phyloP scores from a whole-genome alignment of 805 yeast genomes.

The Saccharomycopsis capsularis region DNA sequence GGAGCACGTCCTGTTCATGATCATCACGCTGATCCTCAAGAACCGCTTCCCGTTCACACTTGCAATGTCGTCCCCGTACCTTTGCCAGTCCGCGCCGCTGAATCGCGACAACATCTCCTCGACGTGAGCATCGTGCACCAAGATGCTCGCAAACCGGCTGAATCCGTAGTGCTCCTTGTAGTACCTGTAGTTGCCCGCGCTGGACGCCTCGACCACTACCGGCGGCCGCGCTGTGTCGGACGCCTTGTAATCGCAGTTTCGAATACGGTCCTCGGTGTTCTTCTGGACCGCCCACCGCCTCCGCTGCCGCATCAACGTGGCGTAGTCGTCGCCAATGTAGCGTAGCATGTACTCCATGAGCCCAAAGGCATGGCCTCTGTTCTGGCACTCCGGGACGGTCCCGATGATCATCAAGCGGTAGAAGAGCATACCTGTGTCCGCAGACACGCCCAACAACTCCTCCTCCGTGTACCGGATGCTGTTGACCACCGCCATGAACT shows the following conservation, averaged over 20 bases:
- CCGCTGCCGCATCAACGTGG: not conserved
- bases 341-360: constrained; percentile 2
- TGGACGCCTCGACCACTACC: constrained; percentile 12
- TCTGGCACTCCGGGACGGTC: constrained; percentile 13
- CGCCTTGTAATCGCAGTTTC: constrained; percentile 10
- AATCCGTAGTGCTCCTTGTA: constrained; percentile 8
- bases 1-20: constrained; percentile 8
- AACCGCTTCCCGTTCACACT: constrained; percentile 1
- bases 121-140: constrained; percentile 4
- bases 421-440: not conserved
- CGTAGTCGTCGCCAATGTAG: constrained; percentile 6
- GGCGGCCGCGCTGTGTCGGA: constrained; percentile 2
- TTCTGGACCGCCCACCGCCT: not conserved
- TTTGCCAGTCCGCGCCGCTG: too few relatives aligned
- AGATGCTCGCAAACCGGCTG: constrained; percentile 12
- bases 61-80: constrained; percentile 4
- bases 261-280: not conserved
- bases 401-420: constrained; percentile 12
- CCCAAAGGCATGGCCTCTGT: constrained; percentile 7
- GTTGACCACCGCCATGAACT: not conserved
- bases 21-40: constrained; percentile 8
- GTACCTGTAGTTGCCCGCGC: not conserved
- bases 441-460: not conserved
- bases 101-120: constrained; percentile 1
- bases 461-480: constrained; percentile 5